Evolutionary conservation across 78 protist species (phyloP), one percentile per base, ranked within the genome.

Genomic region (Cavenderia fasciculata): DNA sequence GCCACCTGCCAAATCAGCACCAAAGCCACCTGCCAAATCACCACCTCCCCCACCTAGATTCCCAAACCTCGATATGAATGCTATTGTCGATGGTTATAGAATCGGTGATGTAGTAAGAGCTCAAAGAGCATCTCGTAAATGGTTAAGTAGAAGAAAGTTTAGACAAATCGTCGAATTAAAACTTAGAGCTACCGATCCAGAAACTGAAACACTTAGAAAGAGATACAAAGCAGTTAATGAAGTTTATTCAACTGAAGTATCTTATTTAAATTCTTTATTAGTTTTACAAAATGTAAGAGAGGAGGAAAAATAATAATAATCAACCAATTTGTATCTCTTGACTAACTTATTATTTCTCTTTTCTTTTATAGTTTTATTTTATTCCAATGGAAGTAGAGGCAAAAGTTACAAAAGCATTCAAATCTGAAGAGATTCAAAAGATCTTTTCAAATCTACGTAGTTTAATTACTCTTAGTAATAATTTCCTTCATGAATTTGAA

Each of bases 351-450:
- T 27, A 10, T 2, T 33, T 27, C 10, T 59, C 12, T 18, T 59
- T 31, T 8, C 10, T 3, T 18, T 23, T 8, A n/a, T 54, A 79
- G 75, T 79, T 27, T 47, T 82, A 82, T 34, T 82, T 82, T 33
- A 82, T 82, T 56, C 89, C 89, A 52, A 68, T 82, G 77, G 78
- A 82, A 43, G 89, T 82, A 49, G 89, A 82, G n/a, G 89, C 89
- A 23, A 65, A 44, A 33, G 89, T 82, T 2, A 82, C 89, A 4
- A 82, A 82, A 68, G 14, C 47, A 66, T 82, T 82, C 18, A 82
- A 82, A 10, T 49, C 56, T 56, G 78, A 82, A 31, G 89, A 82
- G 27, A 82, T 82, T 56, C 33, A 68, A 34, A 82, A 68, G 47
- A 59, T 82, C n/a, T 82, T 82, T 43, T 82, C 89, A 38, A 82